Conservation (phyloP, 1,284 basidiomycete species). For the Ganoderma lingzhi region DNA sequence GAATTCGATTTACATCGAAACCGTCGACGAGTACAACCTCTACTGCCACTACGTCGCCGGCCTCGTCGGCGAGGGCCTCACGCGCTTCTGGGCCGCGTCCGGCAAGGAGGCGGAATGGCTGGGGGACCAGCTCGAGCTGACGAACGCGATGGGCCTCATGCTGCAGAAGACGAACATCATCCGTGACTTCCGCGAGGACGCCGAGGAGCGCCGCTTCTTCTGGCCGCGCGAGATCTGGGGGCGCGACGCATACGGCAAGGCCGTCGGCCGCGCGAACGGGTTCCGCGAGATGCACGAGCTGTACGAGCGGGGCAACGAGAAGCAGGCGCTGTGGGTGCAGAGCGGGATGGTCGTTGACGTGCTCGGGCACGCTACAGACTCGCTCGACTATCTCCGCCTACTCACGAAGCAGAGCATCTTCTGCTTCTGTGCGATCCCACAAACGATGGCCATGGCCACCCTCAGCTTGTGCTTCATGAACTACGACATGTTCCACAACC, state of each 20-base stretch:
- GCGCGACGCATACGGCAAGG: conserved; percentile 56
- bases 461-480: conserved; percentile 95
- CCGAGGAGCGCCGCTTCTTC: conserved; percentile 87
- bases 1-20: conserved; percentile 74
- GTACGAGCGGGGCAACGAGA: conserved; percentile 58
- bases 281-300: conserved; percentile 77
- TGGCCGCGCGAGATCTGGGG: conserved; percentile 97
- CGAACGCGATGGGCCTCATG: conserved; percentile 96
- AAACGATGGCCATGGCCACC: conserved; percentile 97
- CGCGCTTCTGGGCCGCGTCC: conserved; percentile 89
- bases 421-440: conserved; percentile 97
- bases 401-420: conserved; percentile 94
- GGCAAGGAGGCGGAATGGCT: conserved; percentile 86
- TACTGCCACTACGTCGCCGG: conserved; percentile 99
- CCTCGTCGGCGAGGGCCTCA: conserved; percentile 96
- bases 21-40: conserved; percentile 89
- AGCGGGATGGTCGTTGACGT: conserved; percentile 93
- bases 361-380: conserved; percentile 84
- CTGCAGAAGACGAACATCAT: conserved; percentile 99
- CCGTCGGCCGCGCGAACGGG: conserved; percentile 33
- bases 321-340: conserved; percentile 80
- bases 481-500: conserved; percentile 85
- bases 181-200: conserved; percentile 95
- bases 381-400: conserved; percentile 90
- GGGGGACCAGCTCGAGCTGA: conserved; percentile 84